phyloP scores from a whole-genome alignment of 192 early-diverging fungal genomes.

The Entomortierella lignicola region DNA sequence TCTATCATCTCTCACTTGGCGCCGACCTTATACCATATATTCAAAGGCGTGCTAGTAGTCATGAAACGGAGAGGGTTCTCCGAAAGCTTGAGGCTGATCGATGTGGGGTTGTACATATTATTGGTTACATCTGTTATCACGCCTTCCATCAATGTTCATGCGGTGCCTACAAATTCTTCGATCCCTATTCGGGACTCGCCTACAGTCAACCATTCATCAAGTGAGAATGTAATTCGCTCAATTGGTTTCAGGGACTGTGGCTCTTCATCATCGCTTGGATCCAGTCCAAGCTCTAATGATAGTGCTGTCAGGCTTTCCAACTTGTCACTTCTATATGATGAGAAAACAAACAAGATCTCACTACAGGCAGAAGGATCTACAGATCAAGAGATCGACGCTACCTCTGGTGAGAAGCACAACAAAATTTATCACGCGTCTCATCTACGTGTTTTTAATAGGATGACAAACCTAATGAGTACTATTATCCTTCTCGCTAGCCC shows the following conservation, averaged over 20 bases:
- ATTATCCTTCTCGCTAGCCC: too few species aligned
- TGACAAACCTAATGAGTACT: too few species aligned
- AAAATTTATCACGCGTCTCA: neutral
- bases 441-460: too few species aligned
- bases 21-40: too few species aligned
- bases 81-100: neutral
- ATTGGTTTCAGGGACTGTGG: constrained; percentile 27
- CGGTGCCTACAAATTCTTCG: neutral
- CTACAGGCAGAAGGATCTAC: constrained; percentile 25
- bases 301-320: constrained; percentile 11
- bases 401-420: constrained; percentile 8
- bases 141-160: neutral
- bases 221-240: constrained; percentile 26
- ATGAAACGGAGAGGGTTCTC: constrained; percentile 1
- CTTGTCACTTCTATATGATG: constrained; percentile 24
- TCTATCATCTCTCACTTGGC: too few species aligned
- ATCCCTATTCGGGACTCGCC: neutral
- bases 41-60: neutral
- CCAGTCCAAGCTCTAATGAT: too few species aligned
- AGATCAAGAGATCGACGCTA: constrained; percentile 21
- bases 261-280: neutral
- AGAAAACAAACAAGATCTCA: constrained; percentile 28
- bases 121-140: neutral
- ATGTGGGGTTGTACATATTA: neutral
- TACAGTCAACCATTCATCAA: neutral